These are phyloP conservation scores for Chrysanthemum lavandulifolium DNA, from an alignment of 129 eudicot genomes.

Conservation along the genomic window DNA sequence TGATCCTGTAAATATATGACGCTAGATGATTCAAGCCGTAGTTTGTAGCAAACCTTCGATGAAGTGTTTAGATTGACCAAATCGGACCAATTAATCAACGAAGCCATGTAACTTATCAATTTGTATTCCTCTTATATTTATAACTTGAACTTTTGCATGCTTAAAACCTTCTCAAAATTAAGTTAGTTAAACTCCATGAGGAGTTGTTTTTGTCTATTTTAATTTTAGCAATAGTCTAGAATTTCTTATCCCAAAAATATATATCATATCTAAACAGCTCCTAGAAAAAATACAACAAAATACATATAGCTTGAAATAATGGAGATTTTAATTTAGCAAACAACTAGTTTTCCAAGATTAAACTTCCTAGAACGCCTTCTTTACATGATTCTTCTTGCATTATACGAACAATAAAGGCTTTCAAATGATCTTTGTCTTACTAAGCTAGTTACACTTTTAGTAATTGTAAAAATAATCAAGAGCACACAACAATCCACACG, in stretches of 20 bases:
- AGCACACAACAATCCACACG: too few species aligned
- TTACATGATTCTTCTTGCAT: conserved; percentile 60
- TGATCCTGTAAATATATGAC: too few species aligned
- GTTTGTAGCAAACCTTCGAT: too few species aligned
- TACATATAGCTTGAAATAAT: neutral
- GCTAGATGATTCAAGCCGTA: too few species aligned
- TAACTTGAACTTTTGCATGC: too few species aligned
- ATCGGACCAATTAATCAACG: too few species aligned
- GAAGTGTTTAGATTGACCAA: too few species aligned
- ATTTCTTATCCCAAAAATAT: neutral
- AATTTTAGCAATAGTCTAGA: neutral
- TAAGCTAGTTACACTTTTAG: conserved; percentile 51
- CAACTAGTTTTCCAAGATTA: conserved; percentile 18
- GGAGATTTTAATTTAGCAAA: conserved; percentile 21
- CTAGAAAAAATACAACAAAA: neutral
- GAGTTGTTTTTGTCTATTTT: neutral
- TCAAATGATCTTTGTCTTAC: conserved; percentile 37
- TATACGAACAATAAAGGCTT: conserved; percentile 43
- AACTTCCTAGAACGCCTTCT: conserved; percentile 41
- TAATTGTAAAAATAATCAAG: too few species aligned
- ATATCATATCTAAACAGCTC: neutral
- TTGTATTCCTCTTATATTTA: neutral
- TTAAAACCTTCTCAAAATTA: too few species aligned
- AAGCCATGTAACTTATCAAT: too few species aligned
- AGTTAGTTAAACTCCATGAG: too few species aligned